A percentile compares a stretch with the other conserved stretches of the same genome.
Evolutionary conservation across 768 basidiomycete genomes (phyloP).

Genomic region (Russula ochroleuca): DNA sequence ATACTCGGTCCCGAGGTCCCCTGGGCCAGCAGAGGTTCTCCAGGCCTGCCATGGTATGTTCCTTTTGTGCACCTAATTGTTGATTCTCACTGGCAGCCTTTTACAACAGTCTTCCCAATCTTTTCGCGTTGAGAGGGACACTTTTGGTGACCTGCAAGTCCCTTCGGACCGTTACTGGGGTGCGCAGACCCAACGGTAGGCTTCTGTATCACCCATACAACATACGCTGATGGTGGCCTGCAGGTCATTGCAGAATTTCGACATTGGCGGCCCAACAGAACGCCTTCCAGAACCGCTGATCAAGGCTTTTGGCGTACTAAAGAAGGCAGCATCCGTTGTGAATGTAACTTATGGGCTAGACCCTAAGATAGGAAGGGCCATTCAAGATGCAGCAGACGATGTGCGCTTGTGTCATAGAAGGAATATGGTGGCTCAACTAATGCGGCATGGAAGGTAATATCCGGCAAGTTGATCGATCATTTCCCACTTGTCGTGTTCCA

Average conservation of each 20-base stretch:
- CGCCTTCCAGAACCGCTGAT: slow-evolving; percentile 93
- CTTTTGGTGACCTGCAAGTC: slow-evolving; percentile 92
- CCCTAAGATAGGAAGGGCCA: slow-evolving; percentile 79
- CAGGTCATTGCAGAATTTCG: slow-evolving; percentile 94
- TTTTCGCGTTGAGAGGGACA: slow-evolving; percentile 83
- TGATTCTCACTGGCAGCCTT: not conserved
- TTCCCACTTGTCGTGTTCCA: slow-evolving; percentile 99
- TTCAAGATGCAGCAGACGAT: slow-evolving; percentile 92
- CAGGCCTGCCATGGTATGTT: slow-evolving; percentile 37
- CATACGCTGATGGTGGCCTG: slow-evolving; percentile 3
- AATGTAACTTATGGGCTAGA: slow-evolving; percentile 90
- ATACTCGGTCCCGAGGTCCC: slow-evolving; percentile 6
- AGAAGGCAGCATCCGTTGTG: slow-evolving; percentile 92
- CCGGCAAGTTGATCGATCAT: slow-evolving; percentile 88
- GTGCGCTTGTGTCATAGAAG: slow-evolving; percentile 40
- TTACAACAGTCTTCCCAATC: slow-evolving; percentile 42
- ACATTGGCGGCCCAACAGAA: slow-evolving; percentile 94
- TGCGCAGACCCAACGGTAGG: slow-evolving; percentile 91
- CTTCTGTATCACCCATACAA: slow-evolving; percentile 4
- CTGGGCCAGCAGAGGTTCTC: slow-evolving; percentile 31
- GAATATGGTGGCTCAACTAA: not conserved
- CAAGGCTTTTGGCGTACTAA: slow-evolving; percentile 95
- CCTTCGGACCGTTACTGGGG: slow-evolving; percentile 92
- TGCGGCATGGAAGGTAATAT: slow-evolving; percentile 70
- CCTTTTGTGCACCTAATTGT: not conserved